Evolutionary conservation across 768 basidiomycete species (phyloP).

Genomic region (Kwoniella mangroviensis): DNA sequence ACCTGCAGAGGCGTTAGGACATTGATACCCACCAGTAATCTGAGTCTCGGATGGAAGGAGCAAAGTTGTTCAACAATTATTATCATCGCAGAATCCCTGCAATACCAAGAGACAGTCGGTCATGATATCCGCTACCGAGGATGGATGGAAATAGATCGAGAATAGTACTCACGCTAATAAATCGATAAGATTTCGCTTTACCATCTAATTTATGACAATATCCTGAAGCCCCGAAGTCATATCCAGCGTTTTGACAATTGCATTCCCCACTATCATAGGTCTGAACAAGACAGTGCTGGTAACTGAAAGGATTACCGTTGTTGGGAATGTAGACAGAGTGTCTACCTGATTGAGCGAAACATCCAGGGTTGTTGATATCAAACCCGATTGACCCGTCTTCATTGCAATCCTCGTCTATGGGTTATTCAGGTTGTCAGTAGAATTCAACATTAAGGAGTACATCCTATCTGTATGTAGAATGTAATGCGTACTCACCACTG

Average conservation of each 20-base stretch:
- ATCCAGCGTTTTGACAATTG: slow-evolving; percentile 7
- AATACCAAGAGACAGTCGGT: neutral
- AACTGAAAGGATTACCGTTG: slow-evolving; percentile 13
- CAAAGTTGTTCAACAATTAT: slow-evolving; percentile 1
- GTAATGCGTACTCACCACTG: slow-evolving; percentile 10
- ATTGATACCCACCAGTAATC: no score
- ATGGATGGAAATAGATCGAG: neutral
- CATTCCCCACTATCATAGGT: slow-evolving; percentile 9
- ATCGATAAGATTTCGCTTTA: slow-evolving; percentile 13
- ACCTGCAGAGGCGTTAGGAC: no score
- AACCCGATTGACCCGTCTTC: slow-evolving; percentile 25
- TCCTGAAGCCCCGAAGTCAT: slow-evolving; percentile 15
- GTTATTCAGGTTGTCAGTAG: neutral
- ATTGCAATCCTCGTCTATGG: slow-evolving; percentile 21
- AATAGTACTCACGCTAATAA: slow-evolving; percentile 3
- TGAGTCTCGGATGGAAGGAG: no score
- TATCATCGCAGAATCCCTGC: slow-evolving; percentile 3
- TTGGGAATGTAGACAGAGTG: slow-evolving; percentile 21
- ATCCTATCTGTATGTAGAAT: no score
- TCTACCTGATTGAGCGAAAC: slow-evolving; percentile 16
- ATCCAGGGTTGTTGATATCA: slow-evolving; percentile 22
- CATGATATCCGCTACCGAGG: neutral
- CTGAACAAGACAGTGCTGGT: slow-evolving; percentile 18
- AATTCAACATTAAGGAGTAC: no score
- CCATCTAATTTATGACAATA: slow-evolving; percentile 11